Conservation (phyloP, 495 filamentous ascomycete genomes). For the Stereocaulon alpinum region DNA sequence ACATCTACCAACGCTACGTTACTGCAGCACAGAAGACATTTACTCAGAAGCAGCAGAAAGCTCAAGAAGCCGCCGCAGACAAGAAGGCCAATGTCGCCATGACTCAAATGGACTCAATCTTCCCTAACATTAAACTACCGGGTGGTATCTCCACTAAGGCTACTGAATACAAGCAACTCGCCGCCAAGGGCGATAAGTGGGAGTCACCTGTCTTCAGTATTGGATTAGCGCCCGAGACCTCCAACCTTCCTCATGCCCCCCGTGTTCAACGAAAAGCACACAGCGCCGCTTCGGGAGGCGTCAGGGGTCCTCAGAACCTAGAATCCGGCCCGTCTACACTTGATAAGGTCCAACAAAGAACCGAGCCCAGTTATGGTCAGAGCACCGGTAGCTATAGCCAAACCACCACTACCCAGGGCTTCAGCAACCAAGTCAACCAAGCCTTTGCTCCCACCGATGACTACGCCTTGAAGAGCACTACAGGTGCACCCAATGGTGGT, state of each 20-base stretch:
- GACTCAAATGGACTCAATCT: constrained; percentile 82
- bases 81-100: constrained; percentile 75
- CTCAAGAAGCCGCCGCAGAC: constrained; percentile 47
- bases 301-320: constrained; percentile 31
- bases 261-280: constrained; percentile 59
- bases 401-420: constrained; percentile 29
- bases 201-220: constrained; percentile 89
- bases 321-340: constrained; percentile 22
- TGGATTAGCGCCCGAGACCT: constrained; percentile 63
- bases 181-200: constrained; percentile 84
- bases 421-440: constrained; percentile 46
- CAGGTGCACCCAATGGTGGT: constrained; percentile 20
- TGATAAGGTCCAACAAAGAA: constrained; percentile 16
- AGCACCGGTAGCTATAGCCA: neutral
- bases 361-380: constrained; percentile 13
- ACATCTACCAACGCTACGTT: constrained; percentile 80
- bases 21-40: constrained; percentile 63
- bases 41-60: constrained; percentile 63
- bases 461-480: constrained; percentile 18
- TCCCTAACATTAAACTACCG: constrained; percentile 77
- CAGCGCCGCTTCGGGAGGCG: constrained; percentile 30
- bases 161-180: constrained; percentile 84
- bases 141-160: constrained; percentile 91
- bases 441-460: constrained; percentile 31
- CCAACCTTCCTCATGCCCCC: constrained; percentile 54